Conservation (phyloP, 306 rosid species). For the Vigna radiata region DNA sequence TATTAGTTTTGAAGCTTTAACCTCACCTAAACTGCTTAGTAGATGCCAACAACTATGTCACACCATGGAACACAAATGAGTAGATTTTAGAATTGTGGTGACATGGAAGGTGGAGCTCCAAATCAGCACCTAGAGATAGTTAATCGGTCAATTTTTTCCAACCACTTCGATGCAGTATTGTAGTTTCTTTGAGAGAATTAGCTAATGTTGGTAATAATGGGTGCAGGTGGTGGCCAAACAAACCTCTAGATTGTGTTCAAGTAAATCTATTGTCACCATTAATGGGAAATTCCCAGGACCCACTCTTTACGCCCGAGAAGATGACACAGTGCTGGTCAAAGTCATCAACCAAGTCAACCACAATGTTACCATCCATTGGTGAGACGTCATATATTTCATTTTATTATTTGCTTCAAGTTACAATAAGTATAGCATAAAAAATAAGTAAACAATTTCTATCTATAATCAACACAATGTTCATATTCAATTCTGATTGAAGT, state of each 20-base stretch:
- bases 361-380: conserved; percentile 86
- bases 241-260: conserved; percentile 64
- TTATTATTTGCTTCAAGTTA: conserved; percentile 22
- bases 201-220: conserved; percentile 33
- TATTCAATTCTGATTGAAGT: conserved; percentile 4
- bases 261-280: conserved; percentile 71
- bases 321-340: conserved; percentile 73
- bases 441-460: neutral
- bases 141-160: conserved; percentile 34
- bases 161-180: neutral
- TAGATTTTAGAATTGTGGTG: conserved; percentile 15
- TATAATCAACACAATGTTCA: neutral
- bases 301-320: conserved; percentile 88
- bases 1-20: neutral
- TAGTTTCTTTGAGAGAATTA: neutral
- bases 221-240: conserved; percentile 73
- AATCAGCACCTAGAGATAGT: conserved; percentile 35
- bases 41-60: neutral
- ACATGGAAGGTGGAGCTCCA: conserved; percentile 38
- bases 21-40: conserved; percentile 7
- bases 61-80: conserved; percentile 3
- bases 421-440: neutral
- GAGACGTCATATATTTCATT: conserved; percentile 12
- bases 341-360: conserved; percentile 73
- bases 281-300: conserved; percentile 94